These are phyloP conservation scores for Pulveroboletus sp. DNA, from an alignment of 768 basidiomycete species.

Conservation along the genomic window DNA sequence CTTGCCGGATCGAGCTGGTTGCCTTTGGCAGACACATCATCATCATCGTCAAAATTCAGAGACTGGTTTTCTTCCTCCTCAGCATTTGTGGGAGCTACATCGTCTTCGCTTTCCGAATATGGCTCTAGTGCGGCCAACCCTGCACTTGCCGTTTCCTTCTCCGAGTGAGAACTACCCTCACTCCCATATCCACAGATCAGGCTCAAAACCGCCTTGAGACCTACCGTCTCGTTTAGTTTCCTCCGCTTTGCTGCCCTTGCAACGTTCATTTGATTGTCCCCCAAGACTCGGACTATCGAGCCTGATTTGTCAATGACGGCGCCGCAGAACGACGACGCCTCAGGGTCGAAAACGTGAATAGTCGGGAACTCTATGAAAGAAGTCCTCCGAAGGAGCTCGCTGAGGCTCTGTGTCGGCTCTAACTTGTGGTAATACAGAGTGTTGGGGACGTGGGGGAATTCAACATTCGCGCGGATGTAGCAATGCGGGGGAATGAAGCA, in stretches of 20 bases:
- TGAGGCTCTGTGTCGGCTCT: slow-evolving; percentile 46
- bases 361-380: slow-evolving; percentile 82
- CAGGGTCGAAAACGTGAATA: slow-evolving; percentile 67
- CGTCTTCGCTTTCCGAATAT: slow-evolving; percentile 22
- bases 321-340: slow-evolving; percentile 49
- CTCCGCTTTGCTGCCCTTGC: slow-evolving; percentile 48
- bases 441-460: slow-evolving; percentile 23
- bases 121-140: slow-evolving; percentile 22
- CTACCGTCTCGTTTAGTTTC: slow-evolving; percentile 48
- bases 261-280: slow-evolving; percentile 17
- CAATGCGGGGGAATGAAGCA: slow-evolving; percentile 54
- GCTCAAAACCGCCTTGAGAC: slow-evolving; percentile 52
- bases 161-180: slow-evolving; percentile 36
- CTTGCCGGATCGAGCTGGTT: slow-evolving; percentile 12
- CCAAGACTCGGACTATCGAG: slow-evolving; percentile 18
- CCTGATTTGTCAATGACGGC: slow-evolving; percentile 55
- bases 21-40: slow-evolving; percentile 10
- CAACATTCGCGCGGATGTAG: slow-evolving; percentile 48
- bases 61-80: slow-evolving; percentile 15
- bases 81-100: not conserved
- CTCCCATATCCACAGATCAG: slow-evolving; percentile 61
- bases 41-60: slow-evolving; percentile 10
- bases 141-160: slow-evolving; percentile 9
- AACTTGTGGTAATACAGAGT: slow-evolving; percentile 50
- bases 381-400: slow-evolving; percentile 47